phyloP scores from a whole-genome alignment of 305 asterid genomes.

The Andrographis paniculata region DNA sequence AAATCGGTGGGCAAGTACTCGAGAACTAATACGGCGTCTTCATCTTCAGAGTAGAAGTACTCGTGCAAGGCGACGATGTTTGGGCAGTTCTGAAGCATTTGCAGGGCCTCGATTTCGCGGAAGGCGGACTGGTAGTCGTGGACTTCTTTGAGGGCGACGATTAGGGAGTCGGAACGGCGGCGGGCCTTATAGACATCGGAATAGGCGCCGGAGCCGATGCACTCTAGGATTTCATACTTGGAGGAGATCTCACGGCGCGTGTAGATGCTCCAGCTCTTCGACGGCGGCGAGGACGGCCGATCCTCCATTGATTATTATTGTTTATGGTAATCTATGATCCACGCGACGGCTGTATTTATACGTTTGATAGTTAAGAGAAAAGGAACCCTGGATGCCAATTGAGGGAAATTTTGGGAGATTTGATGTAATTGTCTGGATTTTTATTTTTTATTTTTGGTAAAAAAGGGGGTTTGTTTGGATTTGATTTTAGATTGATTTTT shows the following conservation, averaged over 20 bases:
- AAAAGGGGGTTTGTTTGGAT: too few relatives aligned
- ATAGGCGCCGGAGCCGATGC: constrained; percentile 92
- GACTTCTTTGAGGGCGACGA: constrained; percentile 79
- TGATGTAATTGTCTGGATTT: too few relatives aligned
- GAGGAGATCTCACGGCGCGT: constrained; percentile 67
- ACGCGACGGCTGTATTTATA: too few relatives aligned
- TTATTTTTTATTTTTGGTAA: too few relatives aligned
- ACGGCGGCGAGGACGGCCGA: constrained; percentile 20
- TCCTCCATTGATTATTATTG: constrained; percentile 19
- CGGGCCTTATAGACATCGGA: constrained; percentile 85
- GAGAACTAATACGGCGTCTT: constrained; percentile 87
- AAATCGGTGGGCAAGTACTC: constrained; percentile 81
- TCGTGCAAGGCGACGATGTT: constrained; percentile 66
- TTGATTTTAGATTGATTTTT: too few relatives aligned
- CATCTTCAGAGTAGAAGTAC: constrained; percentile 89
- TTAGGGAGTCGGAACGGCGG: constrained; percentile 63
- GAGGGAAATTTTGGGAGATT: too few relatives aligned
- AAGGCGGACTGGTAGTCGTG: constrained; percentile 88
- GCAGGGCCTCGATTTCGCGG: constrained; percentile 84
- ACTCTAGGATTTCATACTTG: constrained; percentile 64
- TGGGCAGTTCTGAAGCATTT: constrained; percentile 56
- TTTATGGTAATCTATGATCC: too few relatives aligned
- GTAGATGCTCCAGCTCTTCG: constrained; percentile 99
- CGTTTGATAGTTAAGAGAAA: too few relatives aligned
- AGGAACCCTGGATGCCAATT: too few relatives aligned